Conservation (phyloP, 2,329 filamentous ascomycete species). For the Colletotrichum tropicale region DNA sequence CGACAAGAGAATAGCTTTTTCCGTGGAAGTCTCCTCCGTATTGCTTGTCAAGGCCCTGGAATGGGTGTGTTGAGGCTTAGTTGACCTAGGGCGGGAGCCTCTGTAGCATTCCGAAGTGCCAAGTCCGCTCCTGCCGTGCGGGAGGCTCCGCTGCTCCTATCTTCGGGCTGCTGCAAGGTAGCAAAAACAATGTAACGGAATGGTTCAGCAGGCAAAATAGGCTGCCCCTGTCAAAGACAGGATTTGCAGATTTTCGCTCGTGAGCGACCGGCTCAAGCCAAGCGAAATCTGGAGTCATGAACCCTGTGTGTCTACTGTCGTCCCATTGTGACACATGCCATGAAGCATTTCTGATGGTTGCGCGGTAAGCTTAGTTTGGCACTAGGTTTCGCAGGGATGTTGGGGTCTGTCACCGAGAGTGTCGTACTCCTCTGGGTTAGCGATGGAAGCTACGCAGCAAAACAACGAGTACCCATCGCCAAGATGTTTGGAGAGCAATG, state of each 20-base stretch:
- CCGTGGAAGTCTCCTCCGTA: background rate
- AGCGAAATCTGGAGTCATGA: background rate
- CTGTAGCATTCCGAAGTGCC: background rate
- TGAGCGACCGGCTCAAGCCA: background rate
- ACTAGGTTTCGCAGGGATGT: background rate
- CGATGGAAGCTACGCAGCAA: background rate
- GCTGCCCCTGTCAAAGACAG: fast-evolving
- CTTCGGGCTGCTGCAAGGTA: background rate
- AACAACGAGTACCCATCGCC: background rate
- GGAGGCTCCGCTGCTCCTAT: background rate
- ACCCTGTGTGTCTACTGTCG: background rate
- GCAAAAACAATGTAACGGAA: background rate
- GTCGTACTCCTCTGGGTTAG: background rate
- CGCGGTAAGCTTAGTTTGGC: background rate
- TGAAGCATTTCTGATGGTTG: background rate
- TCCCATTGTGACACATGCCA: background rate
- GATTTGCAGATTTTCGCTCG: background rate
- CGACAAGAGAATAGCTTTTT: background rate
- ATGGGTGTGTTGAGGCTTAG: background rate
- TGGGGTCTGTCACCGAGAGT: background rate
- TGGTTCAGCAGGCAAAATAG: fast-evolving
- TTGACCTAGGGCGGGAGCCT: background rate
- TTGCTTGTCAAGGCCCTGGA: background rate
- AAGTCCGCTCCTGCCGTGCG: background rate
- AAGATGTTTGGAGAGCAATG: background rate